Evolutionary conservation across 1,139 yeast genomes (phyloP), one percentile per base, ranked within the genome.

Genomic region (Yamadazyma epiphylla): DNA sequence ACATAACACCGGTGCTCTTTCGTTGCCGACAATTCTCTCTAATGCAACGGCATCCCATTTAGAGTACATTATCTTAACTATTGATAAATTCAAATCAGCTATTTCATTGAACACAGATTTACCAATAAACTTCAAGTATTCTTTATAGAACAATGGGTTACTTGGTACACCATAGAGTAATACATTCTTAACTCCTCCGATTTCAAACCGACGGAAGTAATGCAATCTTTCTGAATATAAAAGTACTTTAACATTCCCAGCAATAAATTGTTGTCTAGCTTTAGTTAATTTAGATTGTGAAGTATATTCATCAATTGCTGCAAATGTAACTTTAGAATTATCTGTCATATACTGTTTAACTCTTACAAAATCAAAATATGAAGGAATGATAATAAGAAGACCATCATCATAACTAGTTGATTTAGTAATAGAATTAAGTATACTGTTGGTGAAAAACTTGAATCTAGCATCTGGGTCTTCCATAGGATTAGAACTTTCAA

Each of bases 161-260:
- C 80, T 69, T 5, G 98, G 98, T 13, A 85, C 68, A 16, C 84
- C 87, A 54, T 88, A 94, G 63, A 91, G 76, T 16, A 91, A 56
- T 25, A 91, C 70, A 33, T 80, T 83, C 52, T 84, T 81, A 13
- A 85, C 96, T n/a, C 97, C 98, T 38, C 70, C 74, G 32, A 94
- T 66, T 35, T 85, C 91, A 52, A 75, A 88, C 34, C 97, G 69
- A 43, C 96, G 74, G 63, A 81, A 91, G 52, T 86, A 94, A 53
- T 91, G 98, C 53, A 89, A 65, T 68, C 99, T 82, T 48, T 91
- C 97, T 0, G 96, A 86, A 57, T 88, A 88, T 13, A 91, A 56
- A 59, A 94, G 53, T 20, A 89, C 72, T 46, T 86, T 84, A 25
- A 74, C 69, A 34, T 79, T 72, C 1, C 91, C 88, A 27, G 63